Evolutionary conservation across 176 grass and related monocot genomes (phyloP).

Genomic region (Eremochloa ophiuroides): DNA sequence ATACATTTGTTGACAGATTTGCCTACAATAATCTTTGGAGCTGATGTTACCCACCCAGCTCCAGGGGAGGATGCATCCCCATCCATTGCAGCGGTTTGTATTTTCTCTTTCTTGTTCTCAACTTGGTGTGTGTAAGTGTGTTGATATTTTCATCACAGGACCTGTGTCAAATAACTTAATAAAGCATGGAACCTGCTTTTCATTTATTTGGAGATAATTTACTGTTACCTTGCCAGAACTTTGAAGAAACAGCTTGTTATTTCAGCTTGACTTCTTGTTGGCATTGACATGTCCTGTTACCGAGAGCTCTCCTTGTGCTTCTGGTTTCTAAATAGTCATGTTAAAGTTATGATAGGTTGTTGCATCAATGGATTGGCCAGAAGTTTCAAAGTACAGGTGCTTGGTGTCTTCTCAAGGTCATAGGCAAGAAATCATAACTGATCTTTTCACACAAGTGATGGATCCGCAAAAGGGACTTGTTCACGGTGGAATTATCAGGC

Average conservation of each 20-base stretch:
- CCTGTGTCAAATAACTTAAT: neutral
- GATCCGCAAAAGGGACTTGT: slow-evolving; percentile 46
- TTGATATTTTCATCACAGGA: neutral
- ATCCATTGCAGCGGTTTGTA: slow-evolving; percentile 65
- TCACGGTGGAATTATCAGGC: slow-evolving; percentile 77
- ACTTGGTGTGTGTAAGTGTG: neutral
- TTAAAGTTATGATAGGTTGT: slow-evolving; percentile 48
- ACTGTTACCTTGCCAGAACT: too few relatives aligned
- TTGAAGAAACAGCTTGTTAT: neutral
- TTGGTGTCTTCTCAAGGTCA: slow-evolving; percentile 68
- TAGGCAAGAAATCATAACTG: slow-evolving; percentile 64
- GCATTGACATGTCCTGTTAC: neutral
- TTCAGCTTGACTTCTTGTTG: neutral
- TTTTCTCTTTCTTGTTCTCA: neutral
- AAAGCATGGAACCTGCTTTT: neutral
- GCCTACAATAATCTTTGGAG: slow-evolving; percentile 72
- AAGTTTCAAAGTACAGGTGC: slow-evolving; percentile 73
- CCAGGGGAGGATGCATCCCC: slow-evolving; percentile 62
- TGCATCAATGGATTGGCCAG: slow-evolving; percentile 89
- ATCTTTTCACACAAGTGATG: slow-evolving; percentile 50
- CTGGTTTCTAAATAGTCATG: neutral
- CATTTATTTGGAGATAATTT: neutral
- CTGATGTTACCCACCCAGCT: slow-evolving; percentile 79
- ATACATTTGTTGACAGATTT: slow-evolving; percentile 56
- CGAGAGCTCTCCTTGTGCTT: neutral